Conservation (phyloP, 2,329 filamentous ascomycete species). For the Dichotomopilus funicola region DNA sequence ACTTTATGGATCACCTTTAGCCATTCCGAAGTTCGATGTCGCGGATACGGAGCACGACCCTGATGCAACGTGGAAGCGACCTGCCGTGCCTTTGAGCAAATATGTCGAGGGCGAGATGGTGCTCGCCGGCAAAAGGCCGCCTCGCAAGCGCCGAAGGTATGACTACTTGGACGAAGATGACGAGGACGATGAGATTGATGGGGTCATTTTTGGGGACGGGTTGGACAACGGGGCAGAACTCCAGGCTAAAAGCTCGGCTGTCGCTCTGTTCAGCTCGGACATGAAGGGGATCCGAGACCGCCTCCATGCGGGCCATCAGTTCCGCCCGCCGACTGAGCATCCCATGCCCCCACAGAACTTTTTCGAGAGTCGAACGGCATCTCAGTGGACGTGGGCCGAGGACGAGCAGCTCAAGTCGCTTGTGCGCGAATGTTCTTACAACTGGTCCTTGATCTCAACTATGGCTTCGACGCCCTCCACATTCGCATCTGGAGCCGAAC, state of each 20-base stretch:
- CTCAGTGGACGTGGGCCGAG: conserved; percentile 85
- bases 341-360: conserved; percentile 86
- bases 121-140: conserved; percentile 58
- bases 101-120: conserved; percentile 77
- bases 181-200: conserved; percentile 36
- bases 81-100: conserved; percentile 79
- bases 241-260: conserved; percentile 63
- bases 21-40: conserved; percentile 52
- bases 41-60: conserved; percentile 54
- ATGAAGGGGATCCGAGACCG: conserved; percentile 86
- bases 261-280: conserved; percentile 83
- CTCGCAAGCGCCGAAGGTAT: conserved; percentile 74
- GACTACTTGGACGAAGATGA: conserved; percentile 68
- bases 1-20: conserved; percentile 62
- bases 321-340: conserved; percentile 85
- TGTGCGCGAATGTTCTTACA: conserved; percentile 91
- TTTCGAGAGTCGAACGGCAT: conserved; percentile 79
- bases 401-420: conserved; percentile 82
- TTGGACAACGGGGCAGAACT: conserved; percentile 37
- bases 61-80: conserved; percentile 66
- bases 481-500: conserved; percentile 79
- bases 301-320: conserved; percentile 84
- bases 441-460: conserved; percentile 90
- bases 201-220: conserved; percentile 32
- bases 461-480: conserved; percentile 67